Base-by-base conservation (phyloP, 2,329 filamentous ascomycete genomes). In the Diaporthe batatas region DNA sequence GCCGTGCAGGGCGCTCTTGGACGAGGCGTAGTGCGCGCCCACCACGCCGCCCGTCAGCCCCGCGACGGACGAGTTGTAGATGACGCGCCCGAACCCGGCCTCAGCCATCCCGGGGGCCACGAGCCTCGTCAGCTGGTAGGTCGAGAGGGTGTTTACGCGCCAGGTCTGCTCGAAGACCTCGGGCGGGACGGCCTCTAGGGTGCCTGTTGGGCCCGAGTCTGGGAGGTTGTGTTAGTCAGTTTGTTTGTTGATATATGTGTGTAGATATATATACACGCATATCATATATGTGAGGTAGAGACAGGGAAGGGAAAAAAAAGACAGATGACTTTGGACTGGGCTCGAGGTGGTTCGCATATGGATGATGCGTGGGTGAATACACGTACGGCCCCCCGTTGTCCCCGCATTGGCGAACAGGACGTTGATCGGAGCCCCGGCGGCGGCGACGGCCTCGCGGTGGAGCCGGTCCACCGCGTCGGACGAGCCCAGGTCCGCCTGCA, bases 321-420 rank as follows among this genome's bases (percentile, higher is more conserved):
- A 29, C 29, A 29, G 29, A 29, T 29, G 29, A 29, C 2, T 29
- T 29, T 29, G 29, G 29, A 29, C 29, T 29, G 29, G 29, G 29
- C 29, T 29, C 29, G 5, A 5, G 29, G 29, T 29, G 5, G 29
- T 2, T 29, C 8, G 8, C 11, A 11, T 5, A 2, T n/a, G 21
- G 29, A n/a, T 55, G 53, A 34, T 36, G 29, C 29, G 5, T 29
- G 29, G 29, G 29, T 36, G 11, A 2, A 36, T 18, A 34, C 44
- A 51, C 58, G 25, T 65, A 65, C 51, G 67, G 4, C 44, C 54
- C 1, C 59, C 39, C 32, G 67, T 67, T 6, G 72, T 74, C 12
- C 72, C 72, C 8, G 70, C 70, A 55, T 72, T 72, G 55, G 64
- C 69, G 64, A 74, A 72, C 32, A 74, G 51, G 18, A 74, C 72